Base-by-base conservation (phyloP, 2,329 filamentous ascomycete species). In the Madurella fahalii region DNA sequence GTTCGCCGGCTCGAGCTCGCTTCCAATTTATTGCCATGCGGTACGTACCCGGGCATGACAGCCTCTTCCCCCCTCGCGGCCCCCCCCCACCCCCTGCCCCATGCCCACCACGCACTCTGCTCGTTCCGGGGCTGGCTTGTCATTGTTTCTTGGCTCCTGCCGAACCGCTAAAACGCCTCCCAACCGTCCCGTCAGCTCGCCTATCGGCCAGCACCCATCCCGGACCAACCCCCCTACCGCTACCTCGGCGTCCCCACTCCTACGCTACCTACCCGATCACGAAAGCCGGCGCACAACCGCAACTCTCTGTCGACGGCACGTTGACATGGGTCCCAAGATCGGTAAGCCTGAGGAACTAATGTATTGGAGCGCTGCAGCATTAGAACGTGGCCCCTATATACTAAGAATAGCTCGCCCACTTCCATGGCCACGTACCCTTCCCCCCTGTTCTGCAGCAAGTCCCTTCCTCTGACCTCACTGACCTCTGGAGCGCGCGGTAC, bases 301-400 rank as follows among this genome's bases (percentile, higher is more conserved):
- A 57, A 62, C 63, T 65, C 64, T 64, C 58, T 59, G 64, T 63
- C 60, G 57, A 63, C 61, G 61, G 61, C 58, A 65, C 63, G 65
- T 65, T 64, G 64, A 65, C 63, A 65, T 64, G 62, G 59, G 56
- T 55, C 59, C 64, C 61, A 58, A 64, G 61, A 64, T 66, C 61
- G 63, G 64, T 66, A 67, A 66, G 65, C 61, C 61, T 61, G 57
- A 54, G 39, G 16, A 61, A 52, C 54, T 62, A 64, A 66, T 65
- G 62, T 64, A 64, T 65, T 63, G 62, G 60, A 58, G 55, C 61
- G 62, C 62, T 64, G 63, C 63, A 65, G 63, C 45, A 64, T 59
- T 68, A 67, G 59, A 61, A 64, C 60, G 59, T 65, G 61, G 62
- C 57, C 63, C 60, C 53, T 65, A 64, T 64, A 64, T 65, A 56